Conservation (phyloP, 768 basidiomycete species). For the Cystobasidium tubakii region DNA sequence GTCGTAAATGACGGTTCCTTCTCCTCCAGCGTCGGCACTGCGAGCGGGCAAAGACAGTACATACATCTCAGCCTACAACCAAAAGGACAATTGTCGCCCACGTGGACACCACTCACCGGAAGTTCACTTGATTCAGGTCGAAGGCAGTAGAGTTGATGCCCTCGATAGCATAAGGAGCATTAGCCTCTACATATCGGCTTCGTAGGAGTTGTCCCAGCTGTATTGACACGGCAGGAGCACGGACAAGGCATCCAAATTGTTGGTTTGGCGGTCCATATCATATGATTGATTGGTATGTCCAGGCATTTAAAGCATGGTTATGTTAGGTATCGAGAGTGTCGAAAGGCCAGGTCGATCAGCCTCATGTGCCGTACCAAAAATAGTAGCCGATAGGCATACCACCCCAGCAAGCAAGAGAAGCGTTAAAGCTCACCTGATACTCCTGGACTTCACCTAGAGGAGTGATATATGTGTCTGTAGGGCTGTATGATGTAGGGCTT, state of each 20-base stretch:
- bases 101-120: slow-evolving; percentile 48
- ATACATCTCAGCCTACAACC: too few species aligned
- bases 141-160: slow-evolving; percentile 17
- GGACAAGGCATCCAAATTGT: too few species aligned
- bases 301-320: too few species aligned
- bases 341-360: too few species aligned
- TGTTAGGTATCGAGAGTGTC: too few species aligned
- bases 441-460: slow-evolving; percentile 36
- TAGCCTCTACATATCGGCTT: slow-evolving; percentile 23
- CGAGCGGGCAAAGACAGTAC: slow-evolving; percentile 39
- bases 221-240: background rate
- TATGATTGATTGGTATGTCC: too few species aligned
- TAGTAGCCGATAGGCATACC: too few species aligned
- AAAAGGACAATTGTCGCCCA: too few species aligned
- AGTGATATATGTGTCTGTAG: slow-evolving; percentile 33
- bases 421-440: slow-evolving; percentile 12
- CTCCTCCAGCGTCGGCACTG: slow-evolving; percentile 53
- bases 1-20: slow-evolving; percentile 63
- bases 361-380: too few species aligned
- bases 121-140: slow-evolving; percentile 50
- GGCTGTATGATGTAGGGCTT: slow-evolving; percentile 25
- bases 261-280: too few species aligned
- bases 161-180: slow-evolving; percentile 12
- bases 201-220: slow-evolving; percentile 31
- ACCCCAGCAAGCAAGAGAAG: too few species aligned